Evolutionary conservation across 225 moss, liverwort and hornwort species (phyloP), one percentile per base, ranked within the genome.

Genomic region (Polytrichum formosum): DNA sequence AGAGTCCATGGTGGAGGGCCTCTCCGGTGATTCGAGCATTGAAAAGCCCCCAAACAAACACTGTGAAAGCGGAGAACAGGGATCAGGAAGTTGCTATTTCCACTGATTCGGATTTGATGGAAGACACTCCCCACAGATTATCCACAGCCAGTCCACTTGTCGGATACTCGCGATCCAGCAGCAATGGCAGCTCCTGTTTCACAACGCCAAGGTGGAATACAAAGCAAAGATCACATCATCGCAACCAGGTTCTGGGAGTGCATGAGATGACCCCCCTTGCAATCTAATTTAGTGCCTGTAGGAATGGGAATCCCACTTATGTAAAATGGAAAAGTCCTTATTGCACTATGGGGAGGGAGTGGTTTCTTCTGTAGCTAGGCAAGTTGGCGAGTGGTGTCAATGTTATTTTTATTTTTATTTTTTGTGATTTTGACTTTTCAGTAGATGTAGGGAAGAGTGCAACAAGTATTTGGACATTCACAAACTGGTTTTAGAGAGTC

Each of bases 101-200:
- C 6, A 83, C 83, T 0, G 86, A 86, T 20, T 83, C 83, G 4
- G 83, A 83, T 25, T 53, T 80, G 13, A 75, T 75, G 78, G 86
- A 86, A 5, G 86, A 86, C 23, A 86, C 82, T 6, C 86, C 80
- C 1, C 80, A 66, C 63, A 70, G 86, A 55, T 75, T 80, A 31
- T 86, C 86, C 1, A 80, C 83, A 0, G 80, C 83, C 6, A 86
- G 86, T 63, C 86, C 86, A 9, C 79, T 80, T 70, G 83, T 86
- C 56, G 86, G 86, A 1, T 86, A 78, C 69, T 86, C 83, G 1
- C 78, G 83, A 55, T 86, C 86, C 17, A 86, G 86, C 55, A 86
- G 86, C 66, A 86, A 86, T 30, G 83, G 80, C 1, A 86, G 86
- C 75, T 86, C 86, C 10, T 86, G 86, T 63, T 86, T 86, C 75